Evolutionary conservation across 768 basidiomycete genomes (phyloP), one percentile per base, ranked within the genome.

Genomic region (Boletus fagicola): DNA sequence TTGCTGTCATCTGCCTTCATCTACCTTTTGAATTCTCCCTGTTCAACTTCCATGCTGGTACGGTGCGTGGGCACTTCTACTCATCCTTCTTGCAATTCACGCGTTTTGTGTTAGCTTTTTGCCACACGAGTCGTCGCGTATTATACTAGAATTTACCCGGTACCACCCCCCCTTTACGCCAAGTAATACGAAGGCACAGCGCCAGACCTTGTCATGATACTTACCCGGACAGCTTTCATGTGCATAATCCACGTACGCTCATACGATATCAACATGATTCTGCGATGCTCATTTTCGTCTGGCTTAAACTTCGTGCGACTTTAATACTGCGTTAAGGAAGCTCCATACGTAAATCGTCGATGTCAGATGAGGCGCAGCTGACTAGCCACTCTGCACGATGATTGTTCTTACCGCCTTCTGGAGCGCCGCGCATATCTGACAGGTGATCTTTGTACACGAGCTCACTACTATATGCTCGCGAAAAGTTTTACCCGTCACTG

Each of bases 1-100:
- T 62, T 56, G 57, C 56, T 64, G 63, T 64, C 39, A 35, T 62
- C 35, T 57, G 22, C 53, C 40, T 54, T 59, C 30, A 61, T 67
- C 22, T 57, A 22, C 57, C 43, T 51, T 51, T 59, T 57, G 26
- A 7, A 54, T 56, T 54, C 22, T 24, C 42, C 39, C 5, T 53
- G 1, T 53, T 26, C 8, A 31, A 44, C 15, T 56, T 48, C 20
- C 9, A 24, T 42, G 33, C 44, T 39, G 26, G 53, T 42, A 54
- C 33, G 56, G 65, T 64, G 33, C 33, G 58, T 61, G 51, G 28
- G 45, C 42, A 6, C 6, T 30, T 16, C 18, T 54, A 13, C 35
- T 20, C 31, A 1, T 49, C 36, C 0, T 44, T 12, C 47, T 47
- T 40, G 20, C 16, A 5, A 30, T 39, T 66, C 15, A 60, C 13